A percentile compares a stretch with the other conserved stretches of the same genome.
Conservation (phyloP, 331 rosid species). For the Cydonia oblonga region DNA sequence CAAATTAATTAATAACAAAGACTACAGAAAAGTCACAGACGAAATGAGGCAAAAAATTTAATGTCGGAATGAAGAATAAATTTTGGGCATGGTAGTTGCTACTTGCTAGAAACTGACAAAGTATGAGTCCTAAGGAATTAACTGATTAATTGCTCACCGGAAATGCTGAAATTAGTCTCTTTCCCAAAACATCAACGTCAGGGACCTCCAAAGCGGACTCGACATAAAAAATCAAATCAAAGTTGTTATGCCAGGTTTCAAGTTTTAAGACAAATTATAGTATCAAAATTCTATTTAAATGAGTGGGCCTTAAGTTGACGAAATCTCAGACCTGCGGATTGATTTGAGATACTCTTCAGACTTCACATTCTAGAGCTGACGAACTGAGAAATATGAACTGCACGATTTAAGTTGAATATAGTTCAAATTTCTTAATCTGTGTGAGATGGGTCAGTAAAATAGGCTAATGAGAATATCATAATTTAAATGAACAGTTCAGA, state of each 20-base stretch:
- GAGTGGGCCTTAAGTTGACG: not conserved
- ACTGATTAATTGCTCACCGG: not conserved
- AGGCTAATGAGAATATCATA: too few species aligned
- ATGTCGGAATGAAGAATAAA: not conserved
- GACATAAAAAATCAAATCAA: not conserved
- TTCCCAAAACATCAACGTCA: not conserved
- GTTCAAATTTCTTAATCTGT: rapidly evolving
- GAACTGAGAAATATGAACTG: too few species aligned
- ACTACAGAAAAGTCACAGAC: too few species aligned
- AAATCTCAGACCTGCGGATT: not conserved
- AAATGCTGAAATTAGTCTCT: not conserved
- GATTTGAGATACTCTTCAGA: too few species aligned
- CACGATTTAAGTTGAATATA: too few species aligned
- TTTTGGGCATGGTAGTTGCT: not conserved
- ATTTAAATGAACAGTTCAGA: too few species aligned
- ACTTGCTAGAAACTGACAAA: not conserved
- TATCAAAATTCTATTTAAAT: too few species aligned
- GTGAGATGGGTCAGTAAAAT: too few species aligned
- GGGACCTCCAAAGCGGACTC: not conserved
- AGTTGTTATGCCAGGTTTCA: not conserved
- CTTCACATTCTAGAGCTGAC: too few species aligned
- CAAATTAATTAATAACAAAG: too few species aligned
- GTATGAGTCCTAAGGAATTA: not conserved
- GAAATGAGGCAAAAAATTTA: too few species aligned
- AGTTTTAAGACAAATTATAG: not conserved